A percentile compares a stretch with the other conserved stretches of the same genome.
These are phyloP conservation scores for Euclidium syriacum DNA, from an alignment of 345 rosid species.

Conservation along the genomic window DNA sequence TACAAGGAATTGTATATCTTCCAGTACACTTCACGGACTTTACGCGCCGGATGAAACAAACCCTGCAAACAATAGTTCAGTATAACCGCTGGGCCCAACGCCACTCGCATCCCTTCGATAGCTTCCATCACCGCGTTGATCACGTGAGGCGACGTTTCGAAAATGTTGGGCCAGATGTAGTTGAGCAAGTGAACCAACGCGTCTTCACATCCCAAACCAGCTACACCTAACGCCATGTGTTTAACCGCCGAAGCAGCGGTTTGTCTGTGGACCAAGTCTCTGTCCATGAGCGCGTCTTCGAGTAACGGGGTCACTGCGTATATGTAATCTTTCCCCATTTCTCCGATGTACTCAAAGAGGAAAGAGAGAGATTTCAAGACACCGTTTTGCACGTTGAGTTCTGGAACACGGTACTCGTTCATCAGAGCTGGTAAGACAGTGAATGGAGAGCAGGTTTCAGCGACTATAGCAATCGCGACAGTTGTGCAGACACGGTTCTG, in stretches of 20 bases:
- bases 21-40: conserved; percentile 99
- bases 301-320: conserved; percentile 98
- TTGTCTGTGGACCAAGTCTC: conserved; percentile 96
- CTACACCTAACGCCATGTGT: conserved; percentile 98
- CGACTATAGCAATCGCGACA: conserved; percentile 93
- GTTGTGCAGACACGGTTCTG: conserved; percentile 99
- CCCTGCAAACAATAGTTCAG: conserved; percentile 97
- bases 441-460: conserved; percentile 97
- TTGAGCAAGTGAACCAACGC: conserved; percentile 84
- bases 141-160: conserved; percentile 98
- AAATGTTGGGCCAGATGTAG: conserved; percentile 97
- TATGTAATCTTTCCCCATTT: conserved; percentile 98
- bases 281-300: conserved; percentile 96
- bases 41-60: conserved; percentile 94
- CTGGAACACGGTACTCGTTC: conserved; percentile 98
- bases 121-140: conserved; percentile 99
- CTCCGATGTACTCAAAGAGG: conserved; percentile 95
- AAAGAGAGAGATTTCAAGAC: conserved; percentile 94
- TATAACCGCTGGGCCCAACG: conserved; percentile 79
- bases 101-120: conserved; percentile 94
- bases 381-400: conserved; percentile 98
- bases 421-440: conserved; percentile 91
- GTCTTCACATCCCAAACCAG: conserved; percentile 98
- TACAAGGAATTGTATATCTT: conserved; percentile 95
- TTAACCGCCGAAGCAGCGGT: conserved; percentile 98